Conservation (phyloP, 495 filamentous ascomycete genomes). For the Lepidopterella palustris region DNA sequence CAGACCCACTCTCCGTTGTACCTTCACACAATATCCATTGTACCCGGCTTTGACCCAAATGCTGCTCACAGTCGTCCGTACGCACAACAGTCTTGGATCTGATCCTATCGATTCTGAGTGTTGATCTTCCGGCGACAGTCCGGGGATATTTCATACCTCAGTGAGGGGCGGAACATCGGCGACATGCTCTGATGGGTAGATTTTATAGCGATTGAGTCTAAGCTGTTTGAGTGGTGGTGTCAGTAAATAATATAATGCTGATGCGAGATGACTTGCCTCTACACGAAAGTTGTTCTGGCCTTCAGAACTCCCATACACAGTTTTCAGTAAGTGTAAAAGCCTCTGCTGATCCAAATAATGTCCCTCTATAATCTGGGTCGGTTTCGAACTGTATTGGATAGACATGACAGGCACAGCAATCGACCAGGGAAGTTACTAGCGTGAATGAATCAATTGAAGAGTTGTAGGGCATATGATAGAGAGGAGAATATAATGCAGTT, state of each 20-base stretch:
- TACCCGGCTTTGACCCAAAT: too few species aligned
- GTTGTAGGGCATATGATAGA: background rate
- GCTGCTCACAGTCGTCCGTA: too few species aligned
- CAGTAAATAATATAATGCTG: background rate
- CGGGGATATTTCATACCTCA: background rate
- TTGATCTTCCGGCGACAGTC: too few species aligned
- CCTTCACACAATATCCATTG: too few species aligned
- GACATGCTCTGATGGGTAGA: conserved; percentile 1
- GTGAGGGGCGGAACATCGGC: background rate
- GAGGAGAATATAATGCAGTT: too few species aligned
- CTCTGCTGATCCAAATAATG: conserved; percentile 3
- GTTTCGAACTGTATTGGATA: background rate
- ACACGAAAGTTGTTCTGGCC: conserved; percentile 1
- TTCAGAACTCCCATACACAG: conserved; percentile 2
- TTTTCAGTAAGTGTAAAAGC: background rate
- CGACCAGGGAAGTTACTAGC: too few species aligned
- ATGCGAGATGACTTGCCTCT: conserved; percentile 2
- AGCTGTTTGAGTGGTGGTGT: background rate
- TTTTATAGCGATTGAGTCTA: conserved; percentile 11
- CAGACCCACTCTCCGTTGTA: too few species aligned
- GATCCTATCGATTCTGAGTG: too few species aligned
- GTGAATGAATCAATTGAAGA: background rate
- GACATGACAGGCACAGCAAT: too few species aligned
- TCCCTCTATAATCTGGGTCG: conserved; percentile 6
- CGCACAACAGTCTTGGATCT: too few species aligned